Percentiles rank a stretch among this genome's conserved stretches.
Evolutionary conservation across 306 rosid species (phyloP).

Genomic region (Glycine tomentella): DNA sequence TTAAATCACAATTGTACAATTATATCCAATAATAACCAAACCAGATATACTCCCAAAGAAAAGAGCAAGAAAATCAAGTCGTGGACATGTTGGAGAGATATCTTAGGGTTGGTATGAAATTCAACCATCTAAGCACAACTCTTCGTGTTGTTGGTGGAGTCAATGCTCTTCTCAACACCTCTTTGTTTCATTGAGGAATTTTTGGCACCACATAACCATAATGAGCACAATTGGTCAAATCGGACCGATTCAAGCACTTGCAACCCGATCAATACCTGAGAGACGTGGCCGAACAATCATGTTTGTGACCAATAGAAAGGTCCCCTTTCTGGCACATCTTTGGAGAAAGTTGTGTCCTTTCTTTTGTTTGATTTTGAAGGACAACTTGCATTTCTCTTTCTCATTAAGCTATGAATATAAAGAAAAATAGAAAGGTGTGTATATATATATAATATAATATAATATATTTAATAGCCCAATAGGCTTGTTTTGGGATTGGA

Average conservation of each 20-base stretch:
- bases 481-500: neutral
- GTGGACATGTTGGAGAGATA: slow-evolving; percentile 76
- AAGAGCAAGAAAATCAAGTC: slow-evolving; percentile 45
- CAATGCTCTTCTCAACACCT: slow-evolving; percentile 71
- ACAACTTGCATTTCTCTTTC: slow-evolving; percentile 44
- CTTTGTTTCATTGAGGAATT: slow-evolving; percentile 54
- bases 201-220: slow-evolving; percentile 51
- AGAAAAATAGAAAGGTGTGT: neutral
- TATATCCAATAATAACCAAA: slow-evolving; percentile 11
- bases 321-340: slow-evolving; percentile 32
- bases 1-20: neutral
- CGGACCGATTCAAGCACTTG: slow-evolving; percentile 51
- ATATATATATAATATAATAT: neutral
- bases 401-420: slow-evolving; percentile 7
- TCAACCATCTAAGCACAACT: slow-evolving; percentile 64
- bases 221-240: slow-evolving; percentile 44
- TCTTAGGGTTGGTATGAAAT: slow-evolving; percentile 77
- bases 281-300: neutral
- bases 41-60: neutral
- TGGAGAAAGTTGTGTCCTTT: slow-evolving; percentile 26
- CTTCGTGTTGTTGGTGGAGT: slow-evolving; percentile 55
- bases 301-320: slow-evolving; percentile 13
- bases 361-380: slow-evolving; percentile 36
- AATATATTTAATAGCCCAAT: neutral
- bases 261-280: slow-evolving; percentile 35